A percentile compares a stretch with the other conserved stretches of the same genome.
Conservation (phyloP, 2,329 filamentous ascomycete species). For the Thielaviopsis euricoi region DNA sequence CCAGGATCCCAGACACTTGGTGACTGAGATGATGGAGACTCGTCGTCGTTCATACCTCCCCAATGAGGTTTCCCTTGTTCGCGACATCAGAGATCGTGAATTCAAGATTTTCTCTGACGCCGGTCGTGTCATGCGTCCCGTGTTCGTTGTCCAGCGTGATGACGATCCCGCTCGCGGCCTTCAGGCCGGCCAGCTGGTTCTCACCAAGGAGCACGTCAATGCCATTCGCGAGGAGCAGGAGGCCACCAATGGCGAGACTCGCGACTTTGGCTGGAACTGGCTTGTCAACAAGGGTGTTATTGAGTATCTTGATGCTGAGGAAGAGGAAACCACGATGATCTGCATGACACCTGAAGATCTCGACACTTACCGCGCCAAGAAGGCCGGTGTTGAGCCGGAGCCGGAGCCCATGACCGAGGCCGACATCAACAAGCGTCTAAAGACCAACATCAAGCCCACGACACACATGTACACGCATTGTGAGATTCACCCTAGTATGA, state of each 20-base stretch:
- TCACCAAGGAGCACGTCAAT: constrained; percentile 70
- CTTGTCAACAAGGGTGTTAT: constrained; percentile 72
- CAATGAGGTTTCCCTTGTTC: constrained; percentile 83
- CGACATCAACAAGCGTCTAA: constrained; percentile 72
- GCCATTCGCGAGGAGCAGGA: constrained; percentile 58
- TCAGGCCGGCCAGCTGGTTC: constrained; percentile 52
- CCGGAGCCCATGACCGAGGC: constrained; percentile 39
- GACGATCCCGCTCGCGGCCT: constrained; percentile 47
- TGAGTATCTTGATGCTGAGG: constrained; percentile 93
- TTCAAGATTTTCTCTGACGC: constrained; percentile 98
- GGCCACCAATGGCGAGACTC: constrained; percentile 38
- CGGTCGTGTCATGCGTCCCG: constrained; percentile 79
- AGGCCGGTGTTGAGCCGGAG: constrained; percentile 41
- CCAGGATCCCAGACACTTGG: constrained; percentile 71
- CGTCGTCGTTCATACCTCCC: constrained; percentile 71
- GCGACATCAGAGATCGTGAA: constrained; percentile 91
- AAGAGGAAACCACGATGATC: constrained; percentile 98
- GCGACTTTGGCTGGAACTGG: constrained; percentile 75
- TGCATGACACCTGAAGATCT: constrained; percentile 96
- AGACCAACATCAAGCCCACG: constrained; percentile 70
- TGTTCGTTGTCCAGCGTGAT: constrained; percentile 88
- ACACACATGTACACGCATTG: constrained; percentile 95
- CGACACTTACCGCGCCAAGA: constrained; percentile 56
- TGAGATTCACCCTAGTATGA: constrained; percentile 98
- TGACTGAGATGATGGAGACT: constrained; percentile 59